Base-by-base conservation (phyloP, 1,284 basidiomycete species). In the Boletus subluridellus region DNA sequence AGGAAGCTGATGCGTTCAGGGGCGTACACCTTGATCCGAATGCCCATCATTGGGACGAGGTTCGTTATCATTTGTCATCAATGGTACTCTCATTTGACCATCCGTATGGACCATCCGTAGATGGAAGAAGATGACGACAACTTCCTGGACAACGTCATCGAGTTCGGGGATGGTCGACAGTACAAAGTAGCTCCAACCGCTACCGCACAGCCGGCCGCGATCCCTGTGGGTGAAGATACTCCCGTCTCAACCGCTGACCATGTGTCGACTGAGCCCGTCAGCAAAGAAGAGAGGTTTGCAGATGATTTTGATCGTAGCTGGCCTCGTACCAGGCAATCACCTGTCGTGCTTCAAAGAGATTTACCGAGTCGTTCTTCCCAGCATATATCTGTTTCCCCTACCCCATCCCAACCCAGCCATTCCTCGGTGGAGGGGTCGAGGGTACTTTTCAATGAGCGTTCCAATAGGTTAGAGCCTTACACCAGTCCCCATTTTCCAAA, bases 1-100 rank as follows among this genome's bases (percentile, higher is more conserved):
- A 88, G 65, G 85, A 92, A 65, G 89, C 88, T n/a, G 94, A 96
- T 73, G 90, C 92, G 2, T 98, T 98, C 73, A 83, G 93, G 46
- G 93, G 93, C 0, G 87, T 93, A 2, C 94, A 96, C 74, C 77
- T 97, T 49, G 87, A 95, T 76, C 92, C 94, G 48, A 94, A 95
- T 68, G 86, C 90, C 5, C 92, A 94, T 71, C 93, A 96, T 70
- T 98, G 95, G 95, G 95, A 97, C 67, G 93, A 95, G 81, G 94
- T 96, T 60, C 66, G 90, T 80, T 30, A 34, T 49, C 45, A 42
- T 55, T 28, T 49, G 35, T 50, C 37, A 37, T 56, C 24, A 3
- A 35, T 46, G n/a, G 30, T 48, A 32, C 52, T 37, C 47, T 35
- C 39, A 6, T 52, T 59, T 66, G 32, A 68, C 57, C 32, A 8